A percentile compares a stretch with the other conserved stretches of the same genome.
phyloP scores from a whole-genome alignment of 1,139 yeast genomes.

The Yamadazyma triangularis region DNA sequence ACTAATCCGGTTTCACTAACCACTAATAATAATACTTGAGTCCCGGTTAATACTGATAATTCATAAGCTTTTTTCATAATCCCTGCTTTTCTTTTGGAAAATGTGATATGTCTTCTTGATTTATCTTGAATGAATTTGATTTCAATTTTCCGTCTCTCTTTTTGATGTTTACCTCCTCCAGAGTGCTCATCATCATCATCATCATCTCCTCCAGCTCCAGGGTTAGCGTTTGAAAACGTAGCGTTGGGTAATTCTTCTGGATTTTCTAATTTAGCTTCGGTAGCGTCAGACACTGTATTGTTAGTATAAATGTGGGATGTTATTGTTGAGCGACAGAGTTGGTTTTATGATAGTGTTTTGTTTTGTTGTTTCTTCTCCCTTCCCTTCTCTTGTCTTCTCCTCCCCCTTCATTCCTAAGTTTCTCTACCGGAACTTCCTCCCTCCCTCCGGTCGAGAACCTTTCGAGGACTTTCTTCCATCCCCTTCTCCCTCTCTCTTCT shows the following conservation, averaged over 20 bases:
- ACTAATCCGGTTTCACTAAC: conserved; percentile 97
- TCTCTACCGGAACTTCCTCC: neutral
- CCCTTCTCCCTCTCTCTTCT: too few species aligned
- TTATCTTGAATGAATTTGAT: conserved; percentile 96
- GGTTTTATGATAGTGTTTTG: conserved; percentile 6
- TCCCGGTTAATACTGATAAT: conserved; percentile 90
- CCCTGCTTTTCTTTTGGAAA: conserved; percentile 96
- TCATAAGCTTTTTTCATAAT: conserved; percentile 99
- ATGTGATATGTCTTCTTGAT: conserved; percentile 95
- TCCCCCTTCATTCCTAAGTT: neutral
- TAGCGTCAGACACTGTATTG: conserved; percentile 39
- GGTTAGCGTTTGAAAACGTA: conserved; percentile 11
- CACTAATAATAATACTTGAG: conserved; percentile 88
- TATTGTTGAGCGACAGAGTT: too few species aligned
- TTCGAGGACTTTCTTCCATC: too few species aligned
- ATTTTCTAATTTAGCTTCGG: conserved; percentile 34
- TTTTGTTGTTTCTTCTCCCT: neutral
- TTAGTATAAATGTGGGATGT: too few species aligned
- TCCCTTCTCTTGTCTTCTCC: neutral
- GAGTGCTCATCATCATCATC: conserved; percentile 74
- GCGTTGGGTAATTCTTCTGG: conserved; percentile 24
- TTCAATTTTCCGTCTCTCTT: conserved; percentile 95
- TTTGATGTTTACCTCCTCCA: conserved; percentile 49
- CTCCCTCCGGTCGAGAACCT: conserved; percentile 1
- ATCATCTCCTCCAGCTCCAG: conserved; percentile 24